These are phyloP conservation scores for Hawksworthiomyces lignivorus DNA, from an alignment of 2,329 filamentous ascomycete species.

Conservation along the genomic window DNA sequence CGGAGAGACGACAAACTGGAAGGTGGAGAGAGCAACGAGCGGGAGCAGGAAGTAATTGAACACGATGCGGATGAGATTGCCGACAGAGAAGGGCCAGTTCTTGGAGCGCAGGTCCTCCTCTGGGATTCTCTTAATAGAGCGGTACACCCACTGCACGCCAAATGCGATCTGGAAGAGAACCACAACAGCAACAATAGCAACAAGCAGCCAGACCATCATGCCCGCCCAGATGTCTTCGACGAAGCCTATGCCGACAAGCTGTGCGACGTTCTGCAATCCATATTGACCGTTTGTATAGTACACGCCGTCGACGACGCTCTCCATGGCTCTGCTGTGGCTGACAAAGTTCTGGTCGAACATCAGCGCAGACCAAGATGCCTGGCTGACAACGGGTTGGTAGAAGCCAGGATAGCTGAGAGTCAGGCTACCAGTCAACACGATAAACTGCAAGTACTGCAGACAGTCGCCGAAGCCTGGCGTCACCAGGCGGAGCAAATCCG, in stretches of 20 bases:
- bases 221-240: constrained; percentile 83
- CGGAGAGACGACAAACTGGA: constrained; percentile 73
- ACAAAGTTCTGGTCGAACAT: constrained; percentile 93
- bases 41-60: constrained; percentile 92
- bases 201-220: constrained; percentile 84
- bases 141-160: constrained; percentile 65
- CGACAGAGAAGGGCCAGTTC: constrained; percentile 79
- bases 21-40: constrained; percentile 78
- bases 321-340: constrained; percentile 55
- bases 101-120: constrained; percentile 87
- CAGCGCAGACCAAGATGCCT: constrained; percentile 78
- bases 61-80: constrained; percentile 73
- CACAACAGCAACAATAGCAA: constrained; percentile 62
- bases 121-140: constrained; percentile 59
- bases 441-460: constrained; percentile 92
- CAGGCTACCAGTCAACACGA: constrained; percentile 78
- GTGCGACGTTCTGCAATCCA: constrained; percentile 70
- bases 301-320: constrained; percentile 73
- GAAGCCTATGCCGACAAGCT: constrained; percentile 72
- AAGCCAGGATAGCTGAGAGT: constrained; percentile 87
- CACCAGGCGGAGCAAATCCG: constrained; percentile 81
- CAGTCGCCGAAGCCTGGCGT: constrained; percentile 96
- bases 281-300: constrained; percentile 72
- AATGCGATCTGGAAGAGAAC: constrained; percentile 72
- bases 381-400: constrained; percentile 85